Base-by-base conservation (phyloP, 192 early-diverging fungal species). In the Kappamyces sp. region DNA sequence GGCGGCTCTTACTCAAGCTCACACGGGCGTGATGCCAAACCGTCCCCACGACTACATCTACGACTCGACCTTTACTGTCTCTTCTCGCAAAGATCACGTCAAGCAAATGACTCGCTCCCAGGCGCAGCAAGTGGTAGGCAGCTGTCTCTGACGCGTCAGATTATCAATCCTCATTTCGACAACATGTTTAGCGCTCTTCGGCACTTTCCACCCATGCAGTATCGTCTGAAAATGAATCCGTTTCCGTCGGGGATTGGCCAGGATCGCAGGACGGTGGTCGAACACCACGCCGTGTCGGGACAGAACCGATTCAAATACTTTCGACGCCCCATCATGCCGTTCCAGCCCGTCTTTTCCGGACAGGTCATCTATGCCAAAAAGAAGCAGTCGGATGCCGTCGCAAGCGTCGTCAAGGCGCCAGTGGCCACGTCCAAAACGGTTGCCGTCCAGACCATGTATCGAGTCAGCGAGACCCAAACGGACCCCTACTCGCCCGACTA, bases 401-500 rank as follows among this genome's bases (percentile, higher is more conserved):
- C 23, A 23, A 23, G 23, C 23, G 31, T 60, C 8, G 49, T 61
- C 2, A 23, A 68, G 37, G 54, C 49, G 1, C 31, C 47, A 39
- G 58, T 63, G 46, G 41, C 15, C 3, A 43, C 9, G 15, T 57
- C n/a, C 54, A 57, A 57, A 57, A 57, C 49, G 82, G 72, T 1
- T 62, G 77, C 8, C 74, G 47, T 1, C 60, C 78, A 12, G 80
- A 84, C 55, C 80, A 79, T 7, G 53, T 75, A 7, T 84, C 74
- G 81, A 39, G 82, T 83, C 38, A 76, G 71, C 3, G 72, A 78
- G 41, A 70, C 82, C 0, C 82, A 84, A 62, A 84, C 82, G 2
- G 82, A 84, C 55, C 82, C 82, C 40, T 84, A 80, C 63, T 78
- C 77, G 1, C 82, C 82, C 12, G 77, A 77, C 43, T 84, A 84